These are phyloP conservation scores for Sphaerulina vaccinii DNA, from an alignment of 2,329 filamentous ascomycete genomes.

Conservation along the genomic window DNA sequence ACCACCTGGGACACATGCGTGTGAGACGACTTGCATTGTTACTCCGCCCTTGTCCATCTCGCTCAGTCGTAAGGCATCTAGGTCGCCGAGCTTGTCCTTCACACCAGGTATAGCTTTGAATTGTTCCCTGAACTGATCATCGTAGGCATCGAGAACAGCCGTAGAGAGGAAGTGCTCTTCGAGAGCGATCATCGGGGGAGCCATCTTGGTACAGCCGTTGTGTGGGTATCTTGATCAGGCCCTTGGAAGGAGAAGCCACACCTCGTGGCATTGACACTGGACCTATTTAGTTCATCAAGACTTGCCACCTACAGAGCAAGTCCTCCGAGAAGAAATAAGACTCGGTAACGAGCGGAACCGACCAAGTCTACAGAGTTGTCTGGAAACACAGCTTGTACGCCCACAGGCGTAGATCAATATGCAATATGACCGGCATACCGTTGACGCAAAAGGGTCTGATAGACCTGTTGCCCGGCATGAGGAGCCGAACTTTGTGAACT, in stretches of 20 bases:
- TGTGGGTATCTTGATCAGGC: neutral
- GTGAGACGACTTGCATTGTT: slow-evolving; percentile 39
- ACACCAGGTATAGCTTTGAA: slow-evolving; percentile 36
- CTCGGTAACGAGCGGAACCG: slow-evolving; percentile 14
- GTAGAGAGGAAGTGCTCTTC: slow-evolving; percentile 40
- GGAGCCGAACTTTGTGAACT: slow-evolving; percentile 3
- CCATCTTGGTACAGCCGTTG: slow-evolving; percentile 24
- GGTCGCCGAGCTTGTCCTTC: slow-evolving; percentile 32
- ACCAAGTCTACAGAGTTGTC: slow-evolving; percentile 5
- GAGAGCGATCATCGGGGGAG: slow-evolving; percentile 38
- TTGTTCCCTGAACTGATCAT: slow-evolving; percentile 34
- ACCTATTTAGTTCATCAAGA: neutral
- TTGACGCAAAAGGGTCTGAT: neutral
- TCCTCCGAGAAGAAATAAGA: neutral
- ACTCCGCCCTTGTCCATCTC: slow-evolving; percentile 38
- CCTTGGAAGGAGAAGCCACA: neutral
- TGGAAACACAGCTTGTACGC: slow-evolving; percentile 3
- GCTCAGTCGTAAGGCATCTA: slow-evolving; percentile 31
- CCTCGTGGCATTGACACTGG: neutral
- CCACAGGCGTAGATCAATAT: slow-evolving; percentile 5
- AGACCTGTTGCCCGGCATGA: neutral
- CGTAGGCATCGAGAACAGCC: slow-evolving; percentile 35
- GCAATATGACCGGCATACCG: slow-evolving; percentile 4
- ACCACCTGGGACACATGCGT: slow-evolving; percentile 33
- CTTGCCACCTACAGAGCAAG: neutral